phyloP scores from a whole-genome alignment of 148 eudicot species.

The Amaranthus palmeri region DNA sequence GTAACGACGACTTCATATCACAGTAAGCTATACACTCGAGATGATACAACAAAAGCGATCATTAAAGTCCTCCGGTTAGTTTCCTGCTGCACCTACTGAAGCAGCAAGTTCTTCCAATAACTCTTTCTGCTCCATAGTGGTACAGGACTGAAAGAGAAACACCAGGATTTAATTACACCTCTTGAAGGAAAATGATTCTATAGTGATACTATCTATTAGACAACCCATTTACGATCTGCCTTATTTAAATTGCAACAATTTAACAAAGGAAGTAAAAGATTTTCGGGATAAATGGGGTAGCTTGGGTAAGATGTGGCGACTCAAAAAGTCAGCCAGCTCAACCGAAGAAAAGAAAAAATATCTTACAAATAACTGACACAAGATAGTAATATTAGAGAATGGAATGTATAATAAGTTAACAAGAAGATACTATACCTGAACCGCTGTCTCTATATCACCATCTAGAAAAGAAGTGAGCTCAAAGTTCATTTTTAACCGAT shows the following conservation, averaged over 20 bases:
- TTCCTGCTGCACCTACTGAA: conserved; percentile 46
- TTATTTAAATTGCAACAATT: neutral
- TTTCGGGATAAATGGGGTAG: too few species aligned
- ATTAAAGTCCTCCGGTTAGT: conserved; percentile 18
- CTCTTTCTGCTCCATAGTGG: conserved; percentile 81
- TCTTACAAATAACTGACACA: too few species aligned
- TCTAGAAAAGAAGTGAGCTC: conserved; percentile 76
- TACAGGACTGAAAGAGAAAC: conserved; percentile 57
- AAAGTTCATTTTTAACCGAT: conserved; percentile 90
- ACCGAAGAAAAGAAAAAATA: too few species aligned
- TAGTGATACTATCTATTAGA: neutral
- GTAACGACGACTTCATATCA: neutral
- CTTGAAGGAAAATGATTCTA: neutral
- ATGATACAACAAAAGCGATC: neutral
- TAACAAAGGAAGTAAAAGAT: neutral
- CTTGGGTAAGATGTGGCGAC: too few species aligned
- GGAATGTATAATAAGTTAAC: neutral
- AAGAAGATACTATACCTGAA: conserved; percentile 54
- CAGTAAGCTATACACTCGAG: neutral
- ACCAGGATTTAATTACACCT: neutral
- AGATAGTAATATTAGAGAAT: neutral
- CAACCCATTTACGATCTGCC: neutral
- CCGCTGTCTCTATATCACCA: conserved; percentile 84
- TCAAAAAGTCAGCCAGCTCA: too few species aligned
- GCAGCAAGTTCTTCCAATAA: conserved; percentile 77